Evolutionary conservation across 179 eudicot species (phyloP), one percentile per base, ranked within the genome.

Genomic region (Patellifolia procumbens): DNA sequence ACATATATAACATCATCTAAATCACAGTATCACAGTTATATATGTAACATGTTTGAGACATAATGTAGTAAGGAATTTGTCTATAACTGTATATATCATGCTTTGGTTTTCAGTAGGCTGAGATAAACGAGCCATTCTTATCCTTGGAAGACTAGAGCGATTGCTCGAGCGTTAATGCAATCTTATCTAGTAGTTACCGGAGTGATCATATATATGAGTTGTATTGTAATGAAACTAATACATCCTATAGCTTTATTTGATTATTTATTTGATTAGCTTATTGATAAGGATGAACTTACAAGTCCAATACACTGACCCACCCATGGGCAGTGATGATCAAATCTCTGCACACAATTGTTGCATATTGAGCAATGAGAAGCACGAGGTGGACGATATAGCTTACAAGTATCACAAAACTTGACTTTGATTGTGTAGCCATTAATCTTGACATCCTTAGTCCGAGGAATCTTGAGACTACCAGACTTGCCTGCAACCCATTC

Each of bases 321-420:
- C 94, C 92, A 90, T 15, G 94, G 94, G 76, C 94, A 90, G 65
- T 90, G 94, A 82, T 90, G 94, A 84, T 90, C 94, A 68, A 90
- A 90, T 78, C 73, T 84, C 83, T 87, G 89, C 34, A 90, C 92
- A 68, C 94, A 88, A 59, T 90, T 90, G 88, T 88, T 85, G 75
- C 94, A 90, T 22, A 87, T 80, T 24, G 89, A 86, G 67, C 94
- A 90, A 80, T 90, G 94, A 76, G 90, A 88, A 48, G 90, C 84
- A 76, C 94, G 88, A 16, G 90, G 87, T 26, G 92, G 94, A 64
- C 92, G 89, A 80, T 81, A 87, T 11, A 90, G 80, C 80, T 70
- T 84, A 81, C 94, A 90, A 55, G 83, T 82, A 7, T 86, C 85
- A 76, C 94, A 90, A 69, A 82, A 88, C 84, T 90, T 90, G 76